Conservation (phyloP, 352 stramenopile genomes). For the Globisporangium perplexum region DNA sequence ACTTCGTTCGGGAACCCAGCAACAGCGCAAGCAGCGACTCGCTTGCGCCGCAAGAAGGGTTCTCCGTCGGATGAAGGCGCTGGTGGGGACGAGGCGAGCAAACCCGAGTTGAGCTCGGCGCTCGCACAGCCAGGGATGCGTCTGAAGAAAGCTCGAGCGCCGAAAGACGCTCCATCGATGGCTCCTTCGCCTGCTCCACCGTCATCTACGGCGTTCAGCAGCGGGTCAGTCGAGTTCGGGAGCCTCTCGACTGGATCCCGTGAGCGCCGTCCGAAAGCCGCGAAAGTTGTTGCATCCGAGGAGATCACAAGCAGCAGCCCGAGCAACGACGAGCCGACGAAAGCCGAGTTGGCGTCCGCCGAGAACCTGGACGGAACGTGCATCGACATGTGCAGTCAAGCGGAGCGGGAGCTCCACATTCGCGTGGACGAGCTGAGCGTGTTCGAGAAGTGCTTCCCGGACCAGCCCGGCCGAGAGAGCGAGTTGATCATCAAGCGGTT, state of each 20-base stretch:
- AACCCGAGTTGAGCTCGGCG: background rate
- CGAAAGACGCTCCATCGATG: background rate
- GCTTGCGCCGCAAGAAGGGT: background rate
- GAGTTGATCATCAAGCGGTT: constrained; percentile 86
- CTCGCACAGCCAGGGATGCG: background rate
- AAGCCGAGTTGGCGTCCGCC: constrained; percentile 54
- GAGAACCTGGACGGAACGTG: constrained; percentile 71
- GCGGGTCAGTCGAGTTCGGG: background rate
- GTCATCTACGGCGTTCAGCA: constrained; percentile 23
- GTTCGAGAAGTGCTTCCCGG: constrained; percentile 80
- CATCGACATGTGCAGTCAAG: constrained; percentile 80
- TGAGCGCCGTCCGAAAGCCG: background rate
- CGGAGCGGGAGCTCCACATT: constrained; percentile 79
- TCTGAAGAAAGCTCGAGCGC: background rate
- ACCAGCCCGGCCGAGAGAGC: constrained; percentile 42
- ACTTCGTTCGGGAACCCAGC: background rate
- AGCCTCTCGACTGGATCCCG: background rate
- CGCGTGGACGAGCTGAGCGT: constrained; percentile 81
- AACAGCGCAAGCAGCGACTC: background rate
- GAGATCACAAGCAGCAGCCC: background rate
- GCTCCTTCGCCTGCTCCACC: constrained; percentile 13
- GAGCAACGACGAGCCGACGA: constrained; percentile 27
- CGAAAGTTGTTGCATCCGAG: background rate
- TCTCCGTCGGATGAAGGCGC: background rate
- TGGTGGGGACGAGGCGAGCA: background rate